Evolutionary conservation across 108 stramenopile species (phyloP).

Genomic region (Skeletonema tropicum): DNA sequence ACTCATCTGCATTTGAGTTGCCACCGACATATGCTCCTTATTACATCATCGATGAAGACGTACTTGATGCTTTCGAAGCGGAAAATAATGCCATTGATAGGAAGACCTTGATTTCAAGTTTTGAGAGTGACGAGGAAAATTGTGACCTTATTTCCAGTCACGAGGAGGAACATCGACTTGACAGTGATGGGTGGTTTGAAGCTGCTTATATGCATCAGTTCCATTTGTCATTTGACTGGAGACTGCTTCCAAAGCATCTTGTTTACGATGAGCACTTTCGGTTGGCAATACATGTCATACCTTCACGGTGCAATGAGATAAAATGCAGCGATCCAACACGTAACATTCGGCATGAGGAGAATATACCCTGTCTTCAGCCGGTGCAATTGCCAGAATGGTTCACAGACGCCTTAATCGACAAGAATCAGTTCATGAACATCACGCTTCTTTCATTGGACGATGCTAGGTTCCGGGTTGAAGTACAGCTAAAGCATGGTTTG

Average conservation of each 20-base stretch:
- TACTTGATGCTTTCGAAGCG: background rate
- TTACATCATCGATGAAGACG: constrained; percentile 13
- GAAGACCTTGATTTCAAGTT: constrained; percentile 22
- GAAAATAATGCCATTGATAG: constrained; percentile 12
- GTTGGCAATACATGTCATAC: constrained; percentile 71
- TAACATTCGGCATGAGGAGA: constrained; percentile 56
- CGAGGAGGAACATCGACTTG: constrained; percentile 62
- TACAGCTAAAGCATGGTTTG: constrained; percentile 80
- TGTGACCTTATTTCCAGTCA: constrained; percentile 32
- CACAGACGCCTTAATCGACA: constrained; percentile 40
- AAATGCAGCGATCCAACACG: constrained; percentile 51
- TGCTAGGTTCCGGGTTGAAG: constrained; percentile 68
- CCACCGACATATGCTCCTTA: constrained; percentile 26
- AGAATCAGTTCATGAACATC: constrained; percentile 68
- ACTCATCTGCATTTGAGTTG: constrained; percentile 3
- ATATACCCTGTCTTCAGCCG: constrained; percentile 72
- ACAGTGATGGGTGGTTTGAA: constrained; percentile 72
- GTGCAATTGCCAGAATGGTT: constrained; percentile 74
- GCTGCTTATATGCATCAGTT: constrained; percentile 62
- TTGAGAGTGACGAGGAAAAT: constrained; percentile 22
- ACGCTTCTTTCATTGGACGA: constrained; percentile 81
- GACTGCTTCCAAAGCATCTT: constrained; percentile 62
- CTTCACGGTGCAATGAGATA: constrained; percentile 63
- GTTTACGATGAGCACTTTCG: constrained; percentile 75
- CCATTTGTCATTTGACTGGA: constrained; percentile 70